phyloP scores from a whole-genome alignment of 345 rosid species.

The Citrus cavaleriei region DNA sequence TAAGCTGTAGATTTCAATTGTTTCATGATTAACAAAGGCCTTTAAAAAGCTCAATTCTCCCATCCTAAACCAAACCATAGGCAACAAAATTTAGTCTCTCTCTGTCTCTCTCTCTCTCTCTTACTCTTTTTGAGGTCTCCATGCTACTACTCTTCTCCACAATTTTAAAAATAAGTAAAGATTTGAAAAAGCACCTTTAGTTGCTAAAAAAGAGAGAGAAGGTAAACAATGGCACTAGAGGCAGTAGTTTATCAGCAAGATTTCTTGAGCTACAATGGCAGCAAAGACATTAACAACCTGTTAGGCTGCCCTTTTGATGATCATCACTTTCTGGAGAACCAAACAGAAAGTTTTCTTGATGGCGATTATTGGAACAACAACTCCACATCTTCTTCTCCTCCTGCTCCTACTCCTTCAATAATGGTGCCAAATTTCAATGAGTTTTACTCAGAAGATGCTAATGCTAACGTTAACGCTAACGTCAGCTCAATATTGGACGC shows the following conservation, averaged over 20 bases:
- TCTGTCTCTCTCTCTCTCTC: background rate
- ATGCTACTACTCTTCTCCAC: background rate
- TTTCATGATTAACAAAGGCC: constrained; percentile 14
- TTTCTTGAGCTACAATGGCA: constrained; percentile 32
- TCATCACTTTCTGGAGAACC: constrained; percentile 34
- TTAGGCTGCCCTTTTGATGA: constrained; percentile 17
- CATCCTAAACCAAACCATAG: constrained; percentile 14
- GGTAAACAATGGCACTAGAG: constrained; percentile 61
- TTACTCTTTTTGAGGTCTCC: background rate
- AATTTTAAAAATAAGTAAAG: background rate
- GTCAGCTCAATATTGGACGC: background rate
- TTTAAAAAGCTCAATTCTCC: constrained; percentile 38
- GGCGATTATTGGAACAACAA: constrained; percentile 24
- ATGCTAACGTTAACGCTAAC: background rate
- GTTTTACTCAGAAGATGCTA: constrained; percentile 14
- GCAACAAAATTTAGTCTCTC: constrained; percentile 1
- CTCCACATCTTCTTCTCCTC: constrained; percentile 17
- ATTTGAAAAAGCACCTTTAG: background rate
- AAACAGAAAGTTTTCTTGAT: constrained; percentile 28
- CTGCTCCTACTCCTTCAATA: constrained; percentile 19
- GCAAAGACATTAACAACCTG: constrained; percentile 45
- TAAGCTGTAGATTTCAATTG: constrained; percentile 24
- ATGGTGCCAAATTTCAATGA: constrained; percentile 19
- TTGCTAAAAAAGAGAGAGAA: constrained; percentile 8
- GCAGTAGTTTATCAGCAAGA: constrained; percentile 58